These are phyloP conservation scores for Sporothrix dimorphospora DNA, from an alignment of 2,329 filamentous ascomycete genomes.

Conservation along the genomic window DNA sequence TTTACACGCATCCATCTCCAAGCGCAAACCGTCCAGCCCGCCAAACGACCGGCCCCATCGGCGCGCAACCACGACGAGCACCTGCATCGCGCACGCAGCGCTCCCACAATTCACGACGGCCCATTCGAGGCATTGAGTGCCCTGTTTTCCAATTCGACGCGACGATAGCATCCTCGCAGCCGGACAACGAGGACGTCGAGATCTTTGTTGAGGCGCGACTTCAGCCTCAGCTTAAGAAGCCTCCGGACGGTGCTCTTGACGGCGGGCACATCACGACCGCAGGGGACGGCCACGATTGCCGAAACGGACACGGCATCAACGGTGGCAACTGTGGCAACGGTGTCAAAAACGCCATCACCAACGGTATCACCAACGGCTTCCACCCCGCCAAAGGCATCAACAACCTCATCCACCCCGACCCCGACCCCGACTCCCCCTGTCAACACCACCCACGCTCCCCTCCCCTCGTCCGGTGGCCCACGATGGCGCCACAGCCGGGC, in stretches of 20 bases:
- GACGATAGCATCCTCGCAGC: constrained; percentile 5
- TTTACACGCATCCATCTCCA: constrained; percentile 31
- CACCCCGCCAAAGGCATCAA: neutral
- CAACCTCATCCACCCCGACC: neutral
- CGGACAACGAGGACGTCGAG: neutral
- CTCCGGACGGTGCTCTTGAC: neutral
- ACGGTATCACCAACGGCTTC: neutral
- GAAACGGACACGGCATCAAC: neutral
- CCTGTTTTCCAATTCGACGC: neutral
- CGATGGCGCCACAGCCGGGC: constrained; percentile 42
- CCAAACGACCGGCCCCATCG: constrained; percentile 15
- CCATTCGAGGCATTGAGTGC: too few species aligned
- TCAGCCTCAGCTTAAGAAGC: neutral
- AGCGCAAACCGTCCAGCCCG: too few species aligned
- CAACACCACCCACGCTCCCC: neutral
- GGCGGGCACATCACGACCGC: too few species aligned
- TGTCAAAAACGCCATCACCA: too few species aligned
- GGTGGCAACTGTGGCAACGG: too few species aligned
- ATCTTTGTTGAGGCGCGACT: neutral
- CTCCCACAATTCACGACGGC: neutral
- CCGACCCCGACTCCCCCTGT: neutral
- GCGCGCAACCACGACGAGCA: constrained; percentile 5
- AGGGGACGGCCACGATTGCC: neutral
- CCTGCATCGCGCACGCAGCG: constrained; percentile 20
- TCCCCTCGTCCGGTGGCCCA: constrained; percentile 22